These are phyloP conservation scores for Aeschynomene evenia DNA, from an alignment of 306 rosid species.

Conservation along the genomic window DNA sequence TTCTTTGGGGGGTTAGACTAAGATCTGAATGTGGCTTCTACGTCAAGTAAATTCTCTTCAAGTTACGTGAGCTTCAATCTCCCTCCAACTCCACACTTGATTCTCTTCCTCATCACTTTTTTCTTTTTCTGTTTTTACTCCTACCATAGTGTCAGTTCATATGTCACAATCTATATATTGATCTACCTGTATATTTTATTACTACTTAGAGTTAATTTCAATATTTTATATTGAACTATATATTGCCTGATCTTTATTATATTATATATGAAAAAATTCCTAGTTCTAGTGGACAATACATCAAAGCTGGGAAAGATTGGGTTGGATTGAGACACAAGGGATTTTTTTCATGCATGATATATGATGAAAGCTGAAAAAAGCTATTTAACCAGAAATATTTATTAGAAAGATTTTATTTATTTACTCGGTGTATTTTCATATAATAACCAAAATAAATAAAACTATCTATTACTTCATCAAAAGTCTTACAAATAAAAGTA, in stretches of 20 bases:
- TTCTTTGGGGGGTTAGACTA: slow-evolving; percentile 18
- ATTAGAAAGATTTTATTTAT: too few relatives aligned
- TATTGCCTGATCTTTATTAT: neutral
- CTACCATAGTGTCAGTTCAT: neutral
- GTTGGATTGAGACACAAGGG: neutral
- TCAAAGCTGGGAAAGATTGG: neutral
- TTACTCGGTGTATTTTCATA: too few relatives aligned
- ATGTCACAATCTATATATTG: slow-evolving; percentile 8
- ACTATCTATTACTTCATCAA: too few relatives aligned
- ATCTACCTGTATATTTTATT: neutral
- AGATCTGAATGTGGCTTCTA: slow-evolving; percentile 55
- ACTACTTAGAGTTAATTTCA: neutral
- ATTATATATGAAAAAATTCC: neutral
- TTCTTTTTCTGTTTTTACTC: neutral
- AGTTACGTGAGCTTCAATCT: slow-evolving; percentile 53
- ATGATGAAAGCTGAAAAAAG: neutral
- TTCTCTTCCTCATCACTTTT: neutral
- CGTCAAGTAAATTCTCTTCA: slow-evolving; percentile 52
- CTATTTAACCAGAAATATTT: too few relatives aligned
- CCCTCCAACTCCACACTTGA: slow-evolving; percentile 26
- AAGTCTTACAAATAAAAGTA: too few relatives aligned
- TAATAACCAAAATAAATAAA: too few relatives aligned
- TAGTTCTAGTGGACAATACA: neutral
- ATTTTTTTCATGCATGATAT: neutral
- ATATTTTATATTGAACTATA: neutral